Conservation (phyloP, 2,329 filamentous ascomycete genomes). For the Fusarium annulatum region DNA sequence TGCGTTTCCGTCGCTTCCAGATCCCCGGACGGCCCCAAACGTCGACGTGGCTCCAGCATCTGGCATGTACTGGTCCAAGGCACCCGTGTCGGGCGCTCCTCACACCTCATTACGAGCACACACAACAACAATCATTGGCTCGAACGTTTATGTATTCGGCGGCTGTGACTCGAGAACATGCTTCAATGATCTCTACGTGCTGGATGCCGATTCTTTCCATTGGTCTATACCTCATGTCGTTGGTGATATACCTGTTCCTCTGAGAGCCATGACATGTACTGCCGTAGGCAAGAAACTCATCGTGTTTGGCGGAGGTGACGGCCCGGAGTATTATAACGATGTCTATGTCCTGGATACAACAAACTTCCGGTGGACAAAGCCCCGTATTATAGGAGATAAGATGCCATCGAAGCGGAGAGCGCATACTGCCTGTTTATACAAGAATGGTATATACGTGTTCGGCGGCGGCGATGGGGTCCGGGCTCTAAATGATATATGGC, state of each 20-base stretch:
- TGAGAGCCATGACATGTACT: conserved; percentile 78
- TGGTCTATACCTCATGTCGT: conserved; percentile 74
- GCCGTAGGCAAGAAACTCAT: conserved; percentile 77
- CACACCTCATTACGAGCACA: conserved; percentile 73
- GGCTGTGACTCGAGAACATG: conserved; percentile 74
- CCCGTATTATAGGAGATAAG: conserved; percentile 68
- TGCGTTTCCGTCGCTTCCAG: conserved; percentile 67
- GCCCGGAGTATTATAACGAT: conserved; percentile 77
- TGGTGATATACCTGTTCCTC: conserved; percentile 71
- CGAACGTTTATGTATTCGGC: conserved; percentile 75
- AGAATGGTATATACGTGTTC: conserved; percentile 78
- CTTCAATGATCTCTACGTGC: conserved; percentile 76
- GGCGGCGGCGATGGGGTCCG: conserved; percentile 77
- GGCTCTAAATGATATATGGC: conserved; percentile 77
- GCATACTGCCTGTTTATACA: conserved; percentile 77
- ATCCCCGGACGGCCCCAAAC: conserved; percentile 66
- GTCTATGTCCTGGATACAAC: conserved; percentile 78
- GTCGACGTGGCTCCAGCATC: conserved; percentile 72
- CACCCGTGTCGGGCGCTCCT: conserved; percentile 70
- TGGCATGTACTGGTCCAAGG: conserved; percentile 79
- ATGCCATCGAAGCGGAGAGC: conserved; percentile 71
- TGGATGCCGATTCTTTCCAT: conserved; percentile 77
- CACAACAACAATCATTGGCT: conserved; percentile 73
- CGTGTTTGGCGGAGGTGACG: conserved; percentile 76
- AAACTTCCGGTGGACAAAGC: conserved; percentile 74